Base-by-base conservation (phyloP, 345 rosid genomes). In the Bruguiera parviflora region DNA sequence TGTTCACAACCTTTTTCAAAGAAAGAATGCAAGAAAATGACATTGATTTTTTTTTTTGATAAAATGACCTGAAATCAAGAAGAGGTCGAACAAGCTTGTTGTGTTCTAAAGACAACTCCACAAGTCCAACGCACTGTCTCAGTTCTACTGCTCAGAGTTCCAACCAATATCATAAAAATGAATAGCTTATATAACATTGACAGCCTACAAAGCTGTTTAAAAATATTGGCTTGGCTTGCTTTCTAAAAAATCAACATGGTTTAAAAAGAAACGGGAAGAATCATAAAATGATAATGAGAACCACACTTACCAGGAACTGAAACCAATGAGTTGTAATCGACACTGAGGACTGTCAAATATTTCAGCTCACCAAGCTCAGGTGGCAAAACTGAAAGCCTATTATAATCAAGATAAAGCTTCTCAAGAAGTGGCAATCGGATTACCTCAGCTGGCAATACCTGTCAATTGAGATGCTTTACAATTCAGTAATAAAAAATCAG, bases 51-150 rank as follows among this genome's bases (percentile, higher is more conserved):
- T 70, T 66, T 43, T 56, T 70, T 66, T 71, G 57, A 72, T 31
- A 70, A 68, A 79, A 63, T 73, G 78, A 95, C 99, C 99, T 95
- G 96, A 90, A 95, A 86, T 95, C 99, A 72, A 95, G 99, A 81
- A 95, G 96, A 72, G 98, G 99, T 51, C 97, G 91, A 57, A 95
- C 78, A 66, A 95, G 96, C 80, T 84, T 92, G 82, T 95, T 95
- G 89, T 92, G 90, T 67, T 95, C 99, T 82, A 95, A 76, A 13
- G 99, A 95, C 74, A 95, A 74, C 67, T 95, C 99, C 75, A 88
- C 86, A 60, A 95, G 79, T 73, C 81, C 79, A 27, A 85, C 84
- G n/a, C 98, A 95, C 70, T 90, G 97, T 63, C 96, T 84, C 84
- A 95, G 85, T 80, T 95, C 99, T 75, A 68, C 99, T 95, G 90